These are phyloP conservation scores for Geotrichum candidum DNA, from an alignment of 1,139 yeast genomes.

Conservation along the genomic window DNA sequence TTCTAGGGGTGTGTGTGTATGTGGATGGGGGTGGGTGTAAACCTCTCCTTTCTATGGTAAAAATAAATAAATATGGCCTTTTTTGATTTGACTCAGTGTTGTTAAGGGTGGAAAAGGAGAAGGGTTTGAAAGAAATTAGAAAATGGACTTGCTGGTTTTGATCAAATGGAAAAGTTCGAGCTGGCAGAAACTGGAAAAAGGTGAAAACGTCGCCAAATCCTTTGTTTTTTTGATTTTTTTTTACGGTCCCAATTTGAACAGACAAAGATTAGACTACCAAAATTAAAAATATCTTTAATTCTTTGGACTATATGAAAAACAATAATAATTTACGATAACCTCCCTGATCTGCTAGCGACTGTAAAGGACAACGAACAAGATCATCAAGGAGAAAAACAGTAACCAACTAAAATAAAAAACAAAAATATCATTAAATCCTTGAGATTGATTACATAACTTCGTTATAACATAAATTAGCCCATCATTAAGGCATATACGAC, in stretches of 20 bases:
- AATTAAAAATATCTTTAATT: no score
- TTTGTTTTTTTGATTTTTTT: no score
- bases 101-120: background rate
- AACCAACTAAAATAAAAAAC: no score
- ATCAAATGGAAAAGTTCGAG: background rate
- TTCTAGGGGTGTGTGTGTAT: background rate
- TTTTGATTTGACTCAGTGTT: no score
- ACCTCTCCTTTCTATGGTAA: background rate
- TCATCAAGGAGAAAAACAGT: no score
- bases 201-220: no score
- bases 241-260: no score
- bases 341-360: background rate
- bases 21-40: background rate
- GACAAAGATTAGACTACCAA: no score
- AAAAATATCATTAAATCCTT: background rate
- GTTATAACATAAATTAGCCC: background rate
- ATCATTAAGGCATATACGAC: background rate
- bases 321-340: background rate
- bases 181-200: background rate
- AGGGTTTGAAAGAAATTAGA: background rate
- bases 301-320: no score
- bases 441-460: background rate
- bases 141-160: background rate
- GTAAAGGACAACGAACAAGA: no score
- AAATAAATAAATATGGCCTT: no score